These are phyloP conservation scores for Claviceps cyperi DNA, from an alignment of 2,329 filamentous ascomycete genomes.

Conservation along the genomic window DNA sequence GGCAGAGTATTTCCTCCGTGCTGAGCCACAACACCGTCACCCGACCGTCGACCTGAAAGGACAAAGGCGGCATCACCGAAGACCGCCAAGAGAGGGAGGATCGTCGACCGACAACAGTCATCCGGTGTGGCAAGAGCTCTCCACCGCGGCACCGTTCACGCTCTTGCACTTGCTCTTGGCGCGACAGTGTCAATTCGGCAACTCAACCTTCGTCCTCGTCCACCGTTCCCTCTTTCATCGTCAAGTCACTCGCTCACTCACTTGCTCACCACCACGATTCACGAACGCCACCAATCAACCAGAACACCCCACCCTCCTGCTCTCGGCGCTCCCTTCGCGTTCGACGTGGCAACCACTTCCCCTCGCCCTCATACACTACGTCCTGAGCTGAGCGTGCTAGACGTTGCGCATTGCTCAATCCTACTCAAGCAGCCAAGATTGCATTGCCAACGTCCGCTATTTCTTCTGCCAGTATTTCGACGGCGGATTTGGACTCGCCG, in stretches of 20 bases:
- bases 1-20: background rate
- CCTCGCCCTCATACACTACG: background rate
- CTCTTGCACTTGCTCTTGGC: background rate
- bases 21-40: background rate
- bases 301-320: background rate
- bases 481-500: constrained; percentile 12
- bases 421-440: background rate
- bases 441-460: constrained; percentile 9
- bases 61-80: too few relatives aligned
- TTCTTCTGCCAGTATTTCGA: constrained; percentile 5
- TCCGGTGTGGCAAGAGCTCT: background rate
- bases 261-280: background rate
- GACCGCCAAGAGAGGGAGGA: too few relatives aligned
- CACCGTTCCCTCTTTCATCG: too few relatives aligned
- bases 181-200: too few relatives aligned
- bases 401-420: background rate
- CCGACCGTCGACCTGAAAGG: too few relatives aligned
- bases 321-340: background rate
- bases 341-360: background rate
- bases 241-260: too few relatives aligned
- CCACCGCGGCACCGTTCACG: background rate
- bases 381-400: constrained; percentile 1
- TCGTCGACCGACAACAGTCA: too few relatives aligned
- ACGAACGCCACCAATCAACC: background rate
- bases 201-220: too few relatives aligned